Evolutionary conservation across 306 rosid genomes (phyloP), one percentile per base, ranked within the genome.

Genomic region (Acmispon strigosus): DNA sequence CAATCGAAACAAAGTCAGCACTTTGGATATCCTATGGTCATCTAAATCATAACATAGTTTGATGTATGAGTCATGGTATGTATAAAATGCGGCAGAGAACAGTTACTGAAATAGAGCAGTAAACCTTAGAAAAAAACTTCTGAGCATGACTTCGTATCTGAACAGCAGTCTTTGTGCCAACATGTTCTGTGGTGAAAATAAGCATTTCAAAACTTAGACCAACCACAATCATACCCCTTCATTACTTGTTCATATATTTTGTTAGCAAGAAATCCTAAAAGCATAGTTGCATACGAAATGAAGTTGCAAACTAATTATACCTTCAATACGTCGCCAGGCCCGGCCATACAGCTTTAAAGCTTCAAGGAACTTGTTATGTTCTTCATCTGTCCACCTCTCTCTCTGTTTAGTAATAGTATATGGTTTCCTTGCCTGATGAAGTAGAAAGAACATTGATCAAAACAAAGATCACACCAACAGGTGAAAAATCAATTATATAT

Each of bases 141-240:
- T 92, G 98, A 69, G 98, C 96, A 80, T 92, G 96, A 62, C 98
- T 92, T 80, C 96, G 85, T 70, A 92, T 92, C 87, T 92, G 96
- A 70, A 92, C 92, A 2, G 96, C 95, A 60, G 92, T 92, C 87
- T 92, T 92, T 66, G 90, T 81, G 76, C 92, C 92, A 71, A 92
- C 74, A 77, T 92, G 87, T 27, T 86, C 98, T 92, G 88, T 76
- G 58, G 42, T 18, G 20, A 77, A 79, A 77, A 8, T 54, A 34
- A 70, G 60, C 18, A 55, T 76, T 62, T 20, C 68, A 61, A 75
- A 59, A 55, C 70, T 51, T 10, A 51, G 77, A 62, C 66, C 44
- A 58, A 19, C 11, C 10, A 44, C 57, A 63, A 29, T 48, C 47
- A 81, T 43, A 57, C 55, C 74, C 48, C 36, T 63, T 63, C 20